phyloP scores from a whole-genome alignment of 2,329 filamentous ascomycete species.

The Paecilomyces niveus region DNA sequence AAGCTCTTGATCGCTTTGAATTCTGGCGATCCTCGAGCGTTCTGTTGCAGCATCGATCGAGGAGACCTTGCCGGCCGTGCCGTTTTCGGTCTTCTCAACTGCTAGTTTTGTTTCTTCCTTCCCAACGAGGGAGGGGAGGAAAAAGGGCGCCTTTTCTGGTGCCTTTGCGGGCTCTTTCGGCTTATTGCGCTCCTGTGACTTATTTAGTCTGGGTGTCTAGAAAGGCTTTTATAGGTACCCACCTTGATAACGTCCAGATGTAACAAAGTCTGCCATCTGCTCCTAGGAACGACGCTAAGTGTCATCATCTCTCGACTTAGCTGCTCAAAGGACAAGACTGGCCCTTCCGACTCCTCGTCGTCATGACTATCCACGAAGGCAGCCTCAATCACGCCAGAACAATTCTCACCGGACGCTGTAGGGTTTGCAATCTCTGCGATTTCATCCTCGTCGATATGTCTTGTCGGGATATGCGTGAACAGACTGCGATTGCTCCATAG shows the following conservation, averaged over 20 bases:
- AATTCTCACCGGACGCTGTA: constrained; percentile 75
- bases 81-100: constrained; percentile 20
- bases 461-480: constrained; percentile 80
- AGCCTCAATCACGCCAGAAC: constrained; percentile 66
- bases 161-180: constrained; percentile 85
- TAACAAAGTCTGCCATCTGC: constrained; percentile 87
- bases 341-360: constrained; percentile 43
- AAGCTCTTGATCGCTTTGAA: constrained; percentile 46
- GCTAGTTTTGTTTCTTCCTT: constrained; percentile 16
- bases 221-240: constrained; percentile 3
- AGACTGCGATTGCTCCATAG: constrained; percentile 93
- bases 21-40: constrained; percentile 61
- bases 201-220: constrained; percentile 1
- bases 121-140: constrained; percentile 54
- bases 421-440: constrained; percentile 61
- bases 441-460: constrained; percentile 72
- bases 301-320: constrained; percentile 78
- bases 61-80: constrained; percentile 16
- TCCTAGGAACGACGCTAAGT: constrained; percentile 80
- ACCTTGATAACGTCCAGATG: constrained; percentile 79
- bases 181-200: constrained; percentile 71
- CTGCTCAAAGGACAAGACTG: constrained; percentile 60
- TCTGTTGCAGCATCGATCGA: constrained; percentile 36
- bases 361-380: constrained; percentile 57
- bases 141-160: constrained; percentile 93